Evolutionary conservation across 140 eudicot species (phyloP), one percentile per base, ranked within the genome.

Genomic region (Cichorium intybus): DNA sequence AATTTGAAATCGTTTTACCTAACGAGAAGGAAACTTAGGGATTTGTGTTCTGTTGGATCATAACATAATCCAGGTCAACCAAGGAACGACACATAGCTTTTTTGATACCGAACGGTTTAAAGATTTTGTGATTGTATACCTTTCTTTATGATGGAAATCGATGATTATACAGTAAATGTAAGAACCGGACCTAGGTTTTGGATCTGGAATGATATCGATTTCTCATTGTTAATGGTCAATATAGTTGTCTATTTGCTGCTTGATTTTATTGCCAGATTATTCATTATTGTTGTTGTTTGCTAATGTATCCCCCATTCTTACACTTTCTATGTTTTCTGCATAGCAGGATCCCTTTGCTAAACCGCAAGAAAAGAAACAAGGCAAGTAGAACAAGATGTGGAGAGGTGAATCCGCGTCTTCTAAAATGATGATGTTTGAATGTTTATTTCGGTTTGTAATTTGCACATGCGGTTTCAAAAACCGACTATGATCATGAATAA

Each of bases 321-420:
- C 12, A 3, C 7, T 0, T 58, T 35, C 6, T 52, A 12, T 35
- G 24, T 35, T 62, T 12, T 53, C 7, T 43, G 56, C 29, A 52
- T 43, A 21, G n/a, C 66, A 72, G 77, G 77, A 71, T 21, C 39
- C 77, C 18, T 61, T 61, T 10, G 61, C 69, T 70, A 62, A 71
- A 49, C 54, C 69, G 9, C 37, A 64, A 10, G 60, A 65, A 64
- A 57, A 55, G 58, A 73, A 73, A 52, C 77, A 72, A 53, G 66
- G 51, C 60, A 55, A 54, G 72, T 63, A 29, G 70, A 14, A 9
- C 48, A 37, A 43, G 31, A 63, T 55, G 62, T 12, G 39, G 15
- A 53, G 51, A 52, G 63, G 57, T 53, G 64, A 60, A 24, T 60
- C 24, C 9, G 11, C 61, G 37, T 55, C 63, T n/a, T 6, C 39